phyloP scores from a whole-genome alignment of 805 yeast genomes.

The Yarrowia sp. region DNA sequence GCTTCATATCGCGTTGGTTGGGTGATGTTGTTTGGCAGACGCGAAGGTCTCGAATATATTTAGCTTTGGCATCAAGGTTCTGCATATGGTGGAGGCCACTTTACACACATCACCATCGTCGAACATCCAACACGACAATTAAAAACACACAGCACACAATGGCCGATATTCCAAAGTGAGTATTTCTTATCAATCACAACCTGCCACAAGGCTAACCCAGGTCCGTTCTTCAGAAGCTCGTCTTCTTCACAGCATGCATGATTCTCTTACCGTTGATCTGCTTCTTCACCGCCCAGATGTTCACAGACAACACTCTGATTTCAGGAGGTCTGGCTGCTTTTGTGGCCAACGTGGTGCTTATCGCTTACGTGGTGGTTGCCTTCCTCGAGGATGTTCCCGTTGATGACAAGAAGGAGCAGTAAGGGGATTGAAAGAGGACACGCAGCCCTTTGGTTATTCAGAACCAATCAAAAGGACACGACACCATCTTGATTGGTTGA shows the following conservation, averaged over 20 bases:
- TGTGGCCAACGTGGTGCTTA: slow-evolving; percentile 65
- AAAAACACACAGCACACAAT: neutral
- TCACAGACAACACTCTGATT: slow-evolving; percentile 49
- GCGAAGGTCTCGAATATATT: neutral
- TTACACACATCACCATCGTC: neutral
- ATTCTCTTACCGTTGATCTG: slow-evolving; percentile 57
- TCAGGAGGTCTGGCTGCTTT: slow-evolving; percentile 75
- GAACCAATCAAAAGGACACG: neutral
- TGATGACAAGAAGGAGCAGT: slow-evolving; percentile 32
- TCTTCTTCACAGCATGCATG: slow-evolving; percentile 70
- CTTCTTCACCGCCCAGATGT: slow-evolving; percentile 51
- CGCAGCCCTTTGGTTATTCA: too few relatives aligned
- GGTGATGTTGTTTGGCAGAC: neutral
- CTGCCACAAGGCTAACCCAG: slow-evolving; percentile 29
- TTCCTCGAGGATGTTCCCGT: slow-evolving; percentile 54
- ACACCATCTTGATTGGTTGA: neutral
- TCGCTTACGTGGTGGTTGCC: slow-evolving; percentile 68
- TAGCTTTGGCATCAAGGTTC: slow-evolving; percentile 5
- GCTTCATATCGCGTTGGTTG: slow-evolving; percentile 14
- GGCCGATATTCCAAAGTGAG: slow-evolving; percentile 23
- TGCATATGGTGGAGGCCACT: neutral
- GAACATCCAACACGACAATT: neutral
- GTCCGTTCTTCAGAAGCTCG: slow-evolving; percentile 48
- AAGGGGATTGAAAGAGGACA: neutral
- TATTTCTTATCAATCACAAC: too few relatives aligned